These are phyloP conservation scores for Trichosporon ovoides DNA, from an alignment of 1,284 basidiomycete genomes.

Conservation along the genomic window DNA sequence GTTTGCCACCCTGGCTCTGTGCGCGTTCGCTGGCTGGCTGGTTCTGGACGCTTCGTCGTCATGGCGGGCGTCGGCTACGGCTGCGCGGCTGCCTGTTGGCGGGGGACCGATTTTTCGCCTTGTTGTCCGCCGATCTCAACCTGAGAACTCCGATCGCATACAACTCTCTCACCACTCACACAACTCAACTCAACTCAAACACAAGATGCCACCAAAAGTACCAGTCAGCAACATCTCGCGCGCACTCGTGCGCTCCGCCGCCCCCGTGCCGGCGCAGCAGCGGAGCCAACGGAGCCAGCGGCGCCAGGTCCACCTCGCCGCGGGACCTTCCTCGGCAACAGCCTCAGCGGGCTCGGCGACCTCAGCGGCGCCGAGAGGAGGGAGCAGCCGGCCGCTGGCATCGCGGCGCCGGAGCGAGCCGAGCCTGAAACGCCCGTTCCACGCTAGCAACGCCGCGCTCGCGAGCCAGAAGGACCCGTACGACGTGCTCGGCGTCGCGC, in stretches of 20 bases:
- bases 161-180: neutral
- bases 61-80: no score
- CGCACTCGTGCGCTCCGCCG: neutral
- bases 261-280: neutral
- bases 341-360: no score
- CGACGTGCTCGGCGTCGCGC: slow-evolving; percentile 76
- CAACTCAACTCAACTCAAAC: neutral
- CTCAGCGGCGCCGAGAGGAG: no score
- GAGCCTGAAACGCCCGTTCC: slow-evolving; percentile 61
- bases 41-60: slow-evolving; percentile 4
- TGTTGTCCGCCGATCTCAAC: neutral
- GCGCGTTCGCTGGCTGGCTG: neutral
- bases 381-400: neutral
- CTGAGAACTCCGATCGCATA: neutral
- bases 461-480: slow-evolving; percentile 83
- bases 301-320: neutral
- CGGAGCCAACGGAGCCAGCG: neutral
- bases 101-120: neutral
- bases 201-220: neutral
- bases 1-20: no score
- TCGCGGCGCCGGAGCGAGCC: neutral
- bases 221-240: neutral
- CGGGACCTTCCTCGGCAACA: neutral
- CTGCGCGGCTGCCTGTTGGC: no score
- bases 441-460: slow-evolving; percentile 58